Evolutionary conservation across 2,329 filamentous ascomycete genomes (phyloP).

Genomic region (Scytalidium lignicola): DNA sequence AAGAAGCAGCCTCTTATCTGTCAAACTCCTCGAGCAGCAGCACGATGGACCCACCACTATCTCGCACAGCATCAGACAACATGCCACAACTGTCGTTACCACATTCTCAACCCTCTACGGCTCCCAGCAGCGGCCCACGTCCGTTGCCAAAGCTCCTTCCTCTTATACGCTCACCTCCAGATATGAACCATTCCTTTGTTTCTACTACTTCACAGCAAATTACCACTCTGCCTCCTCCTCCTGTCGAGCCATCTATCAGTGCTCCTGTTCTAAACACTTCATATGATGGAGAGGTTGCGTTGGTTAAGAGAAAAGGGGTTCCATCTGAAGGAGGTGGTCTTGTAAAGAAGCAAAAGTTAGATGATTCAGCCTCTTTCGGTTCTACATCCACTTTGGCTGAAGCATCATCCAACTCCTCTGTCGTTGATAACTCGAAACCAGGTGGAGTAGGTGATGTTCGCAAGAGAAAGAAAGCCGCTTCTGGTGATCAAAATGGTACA

Average conservation of each 20-base stretch:
- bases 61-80: not conserved
- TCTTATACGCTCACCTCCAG: not conserved
- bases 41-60: not conserved
- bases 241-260: not conserved
- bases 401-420: not conserved
- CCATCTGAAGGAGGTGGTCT: not conserved
- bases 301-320: not conserved
- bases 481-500: not conserved
- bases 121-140: not conserved
- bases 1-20: not conserved
- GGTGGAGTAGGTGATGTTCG: not conserved
- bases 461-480: not conserved
- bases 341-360: constrained; percentile 10
- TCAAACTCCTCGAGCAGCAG: not conserved
- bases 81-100: not conserved
- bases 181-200: not conserved
- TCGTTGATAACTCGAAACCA: not conserved
- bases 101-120: not conserved
- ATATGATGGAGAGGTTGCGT: not conserved
- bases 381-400: not conserved
- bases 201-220: not conserved
- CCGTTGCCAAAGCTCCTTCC: not conserved
- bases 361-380: not conserved
- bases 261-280: not conserved
- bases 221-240: not conserved